phyloP scores from a whole-genome alignment of 306 rosid species.

The Lathyrus oleraceus region DNA sequence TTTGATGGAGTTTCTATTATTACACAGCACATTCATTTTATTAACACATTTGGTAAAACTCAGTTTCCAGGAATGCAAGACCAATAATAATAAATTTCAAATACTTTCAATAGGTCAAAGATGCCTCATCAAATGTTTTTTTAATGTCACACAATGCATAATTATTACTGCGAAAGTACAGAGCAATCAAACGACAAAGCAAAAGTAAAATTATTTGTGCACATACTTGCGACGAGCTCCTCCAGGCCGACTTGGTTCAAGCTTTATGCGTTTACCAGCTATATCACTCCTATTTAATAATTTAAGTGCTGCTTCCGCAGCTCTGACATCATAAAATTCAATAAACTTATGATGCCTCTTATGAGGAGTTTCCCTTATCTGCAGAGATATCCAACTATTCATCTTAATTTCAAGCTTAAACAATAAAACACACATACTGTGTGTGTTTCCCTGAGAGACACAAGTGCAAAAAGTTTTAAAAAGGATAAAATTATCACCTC shows the following conservation, averaged over 20 bases:
- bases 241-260: slow-evolving; percentile 99
- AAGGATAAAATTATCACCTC: slow-evolving; percentile 60
- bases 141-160: neutral
- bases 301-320: slow-evolving; percentile 90
- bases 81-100: neutral
- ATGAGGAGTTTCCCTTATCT: slow-evolving; percentile 99
- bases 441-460: neutral
- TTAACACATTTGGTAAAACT: neutral
- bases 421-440: neutral
- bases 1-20: neutral
- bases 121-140: slow-evolving; percentile 20
- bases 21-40: neutral
- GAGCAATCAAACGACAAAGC: neutral
- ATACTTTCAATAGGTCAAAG: neutral
- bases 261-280: slow-evolving; percentile 97
- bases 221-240: slow-evolving; percentile 98
- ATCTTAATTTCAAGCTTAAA: slow-evolving; percentile 9
- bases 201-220: slow-evolving; percentile 28
- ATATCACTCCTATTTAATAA: slow-evolving; percentile 96
- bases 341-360: slow-evolving; percentile 97
- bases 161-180: slow-evolving; percentile 10
- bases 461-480: neutral
- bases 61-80: neutral
- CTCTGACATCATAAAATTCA: slow-evolving; percentile 95
- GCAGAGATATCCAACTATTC: slow-evolving; percentile 35